A percentile compares a stretch with the other conserved stretches of the same genome.
Evolutionary conservation across 257 asterid genomes (phyloP).

Genomic region (Eucommia ulmoides): DNA sequence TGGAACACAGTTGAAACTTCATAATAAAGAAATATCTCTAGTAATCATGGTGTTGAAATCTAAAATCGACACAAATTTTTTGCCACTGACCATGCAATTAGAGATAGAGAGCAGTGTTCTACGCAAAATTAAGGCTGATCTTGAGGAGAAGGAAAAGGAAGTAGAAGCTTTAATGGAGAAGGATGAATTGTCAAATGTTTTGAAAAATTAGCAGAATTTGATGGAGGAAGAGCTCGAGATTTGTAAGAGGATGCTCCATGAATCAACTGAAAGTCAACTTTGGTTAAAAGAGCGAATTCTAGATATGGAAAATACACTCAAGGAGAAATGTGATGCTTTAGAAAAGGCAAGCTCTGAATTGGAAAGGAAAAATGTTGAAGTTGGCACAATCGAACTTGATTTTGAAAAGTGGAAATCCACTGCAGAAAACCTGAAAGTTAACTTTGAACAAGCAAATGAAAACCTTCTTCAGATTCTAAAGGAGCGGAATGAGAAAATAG

Average conservation of each 20-base stretch:
- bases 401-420: background rate
- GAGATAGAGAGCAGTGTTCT: background rate
- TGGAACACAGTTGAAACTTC: constrained; percentile 17
- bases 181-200: background rate
- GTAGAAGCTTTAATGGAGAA: background rate
- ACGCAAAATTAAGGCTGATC: background rate
- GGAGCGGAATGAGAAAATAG: constrained; percentile 16
- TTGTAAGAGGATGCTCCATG: background rate
- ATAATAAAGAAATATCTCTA: constrained; percentile 17
- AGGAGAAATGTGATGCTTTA: background rate
- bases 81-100: background rate
- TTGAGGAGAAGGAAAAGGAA: background rate
- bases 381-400: background rate
- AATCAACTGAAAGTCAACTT: background rate
- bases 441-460: background rate
- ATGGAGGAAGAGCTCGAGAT: background rate
- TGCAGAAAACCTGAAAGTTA: background rate
- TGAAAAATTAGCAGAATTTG: background rate
- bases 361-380: background rate
- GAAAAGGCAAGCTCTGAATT: background rate
- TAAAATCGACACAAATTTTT: constrained; percentile 13
- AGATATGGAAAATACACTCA: background rate
- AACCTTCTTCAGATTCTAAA: constrained; percentile 11
- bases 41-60: constrained; percentile 23
- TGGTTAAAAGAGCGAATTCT: background rate